Evolutionary conservation across 257 asterid genomes (phyloP).

Genomic region (Dorcoceras hygrometricum): DNA sequence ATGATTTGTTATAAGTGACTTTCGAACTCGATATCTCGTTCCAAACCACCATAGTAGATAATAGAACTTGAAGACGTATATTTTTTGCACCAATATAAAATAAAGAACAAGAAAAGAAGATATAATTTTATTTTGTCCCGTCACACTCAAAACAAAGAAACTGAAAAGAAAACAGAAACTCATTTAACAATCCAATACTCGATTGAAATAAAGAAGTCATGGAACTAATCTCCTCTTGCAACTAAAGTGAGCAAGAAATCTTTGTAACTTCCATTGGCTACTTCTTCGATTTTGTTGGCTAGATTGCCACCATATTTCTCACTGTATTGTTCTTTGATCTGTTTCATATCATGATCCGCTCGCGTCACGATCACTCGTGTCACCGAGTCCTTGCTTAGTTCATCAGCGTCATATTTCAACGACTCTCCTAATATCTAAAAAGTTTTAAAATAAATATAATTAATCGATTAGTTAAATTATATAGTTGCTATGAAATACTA

Average conservation of each 20-base stretch:
- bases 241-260: constrained; percentile 71
- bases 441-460: neutral
- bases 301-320: constrained; percentile 39
- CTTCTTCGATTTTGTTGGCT: constrained; percentile 54
- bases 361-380: constrained; percentile 65
- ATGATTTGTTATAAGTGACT: too few species aligned
- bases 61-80: too few species aligned
- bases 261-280: constrained; percentile 69
- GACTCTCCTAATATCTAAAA: constrained; percentile 50
- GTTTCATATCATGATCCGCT: constrained; percentile 72
- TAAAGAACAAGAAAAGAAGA: too few species aligned
- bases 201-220: too few species aligned
- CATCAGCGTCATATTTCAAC: constrained; percentile 46
- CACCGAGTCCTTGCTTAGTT: constrained; percentile 50
- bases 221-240: constrained; percentile 43
- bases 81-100: too few species aligned
- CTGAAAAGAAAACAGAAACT: too few species aligned
- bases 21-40: too few species aligned
- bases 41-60: too few species aligned
- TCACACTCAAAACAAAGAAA: too few species aligned
- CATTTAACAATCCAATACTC: neutral
- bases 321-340: constrained; percentile 53
- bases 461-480: too few species aligned
- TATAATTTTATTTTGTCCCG: too few species aligned
- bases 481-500: too few species aligned